These are phyloP conservation scores for Fusarium nematophilum DNA, from an alignment of 2,329 filamentous ascomycete genomes.

Conservation along the genomic window DNA sequence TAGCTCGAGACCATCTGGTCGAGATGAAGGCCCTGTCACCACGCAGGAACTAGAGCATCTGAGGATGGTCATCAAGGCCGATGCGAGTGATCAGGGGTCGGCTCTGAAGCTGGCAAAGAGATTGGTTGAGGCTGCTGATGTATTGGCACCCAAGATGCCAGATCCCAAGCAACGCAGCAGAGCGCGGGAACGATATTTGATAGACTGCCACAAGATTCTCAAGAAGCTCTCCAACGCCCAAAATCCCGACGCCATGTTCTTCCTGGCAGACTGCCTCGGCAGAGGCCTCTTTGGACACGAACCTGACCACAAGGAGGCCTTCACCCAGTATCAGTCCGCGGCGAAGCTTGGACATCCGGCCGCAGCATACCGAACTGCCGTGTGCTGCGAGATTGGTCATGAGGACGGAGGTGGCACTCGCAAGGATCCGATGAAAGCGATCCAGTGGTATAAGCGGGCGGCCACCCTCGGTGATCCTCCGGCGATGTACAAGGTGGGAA, in stretches of 20 bases:
- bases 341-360: slow-evolving; percentile 89
- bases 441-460: slow-evolving; percentile 97
- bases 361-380: slow-evolving; percentile 92
- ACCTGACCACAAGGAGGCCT: slow-evolving; percentile 90
- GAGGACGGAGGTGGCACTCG: slow-evolving; percentile 95
- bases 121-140: slow-evolving; percentile 84
- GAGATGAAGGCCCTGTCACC: slow-evolving; percentile 70
- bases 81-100: slow-evolving; percentile 77
- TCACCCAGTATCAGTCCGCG: slow-evolving; percentile 90
- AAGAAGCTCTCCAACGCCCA: slow-evolving; percentile 84
- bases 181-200: slow-evolving; percentile 82
- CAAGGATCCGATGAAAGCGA: slow-evolving; percentile 90
- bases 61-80: slow-evolving; percentile 74
- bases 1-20: slow-evolving; percentile 41
- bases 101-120: slow-evolving; percentile 83
- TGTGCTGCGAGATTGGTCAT: slow-evolving; percentile 95
- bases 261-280: slow-evolving; percentile 89
- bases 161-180: slow-evolving; percentile 81
- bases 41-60: slow-evolving; percentile 81
- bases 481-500: slow-evolving; percentile 98
- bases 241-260: slow-evolving; percentile 91
- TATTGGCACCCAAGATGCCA: slow-evolving; percentile 72
- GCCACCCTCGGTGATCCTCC: slow-evolving; percentile 90
- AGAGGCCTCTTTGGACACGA: slow-evolving; percentile 82
- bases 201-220: slow-evolving; percentile 89